Percentiles rank a stretch among this genome's conserved stretches.
phyloP scores from a whole-genome alignment of 768 basidiomycete species.

The Boletellus emodensis region DNA sequence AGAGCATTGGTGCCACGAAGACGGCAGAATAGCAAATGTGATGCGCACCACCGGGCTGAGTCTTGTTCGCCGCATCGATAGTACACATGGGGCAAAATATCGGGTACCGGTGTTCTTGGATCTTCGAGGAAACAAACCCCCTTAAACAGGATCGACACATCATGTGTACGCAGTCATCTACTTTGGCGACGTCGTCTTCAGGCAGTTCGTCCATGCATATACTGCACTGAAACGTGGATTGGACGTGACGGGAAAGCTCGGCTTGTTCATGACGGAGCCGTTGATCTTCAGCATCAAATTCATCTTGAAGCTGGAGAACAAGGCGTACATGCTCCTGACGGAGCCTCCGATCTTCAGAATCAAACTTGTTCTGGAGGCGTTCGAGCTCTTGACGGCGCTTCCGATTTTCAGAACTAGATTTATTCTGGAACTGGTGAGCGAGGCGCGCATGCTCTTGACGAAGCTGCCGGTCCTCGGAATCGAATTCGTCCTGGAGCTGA shows the following conservation, averaged over 20 bases:
- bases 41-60: slow-evolving; percentile 33
- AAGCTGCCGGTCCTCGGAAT: slow-evolving; percentile 34
- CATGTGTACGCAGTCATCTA: slow-evolving; percentile 45
- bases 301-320: slow-evolving; percentile 32
- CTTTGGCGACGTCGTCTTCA: slow-evolving; percentile 38
- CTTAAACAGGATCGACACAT: slow-evolving; percentile 55
- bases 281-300: slow-evolving; percentile 40
- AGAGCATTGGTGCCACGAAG: background rate
- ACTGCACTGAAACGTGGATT: slow-evolving; percentile 46
- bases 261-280: slow-evolving; percentile 33
- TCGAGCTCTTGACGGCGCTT: slow-evolving; percentile 30
- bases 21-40: background rate
- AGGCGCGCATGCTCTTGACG: slow-evolving; percentile 24
- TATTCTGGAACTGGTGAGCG: slow-evolving; percentile 32
- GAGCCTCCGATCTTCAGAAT: slow-evolving; percentile 16
- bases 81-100: slow-evolving; percentile 59
- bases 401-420: slow-evolving; percentile 40
- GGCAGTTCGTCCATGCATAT: slow-evolving; percentile 53
- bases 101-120: slow-evolving; percentile 53
- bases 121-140: slow-evolving; percentile 39
- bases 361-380: background rate
- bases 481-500: slow-evolving; percentile 31
- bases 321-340: background rate
- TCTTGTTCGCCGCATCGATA: slow-evolving; percentile 18
- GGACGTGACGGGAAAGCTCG: slow-evolving; percentile 27